Conservation (phyloP, 352 stramenopile species). For the Phytophthora uliginosa region DNA sequence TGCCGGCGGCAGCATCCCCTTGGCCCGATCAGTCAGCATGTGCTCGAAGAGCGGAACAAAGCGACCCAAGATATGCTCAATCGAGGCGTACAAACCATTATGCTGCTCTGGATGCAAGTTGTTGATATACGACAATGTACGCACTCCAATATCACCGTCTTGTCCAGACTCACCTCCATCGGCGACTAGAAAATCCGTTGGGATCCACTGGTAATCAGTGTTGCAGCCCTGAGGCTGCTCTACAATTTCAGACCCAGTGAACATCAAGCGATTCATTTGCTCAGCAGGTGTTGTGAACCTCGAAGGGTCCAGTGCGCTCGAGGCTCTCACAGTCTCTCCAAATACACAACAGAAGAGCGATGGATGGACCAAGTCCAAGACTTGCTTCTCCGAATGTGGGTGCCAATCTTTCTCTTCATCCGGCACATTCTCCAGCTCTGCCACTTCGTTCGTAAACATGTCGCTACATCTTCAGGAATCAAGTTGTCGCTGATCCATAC, state of each 20-base stretch:
- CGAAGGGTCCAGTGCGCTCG: background rate
- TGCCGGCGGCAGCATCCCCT: background rate
- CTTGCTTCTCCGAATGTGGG: constrained; percentile 53
- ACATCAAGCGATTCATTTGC: constrained; percentile 47
- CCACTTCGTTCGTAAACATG: constrained; percentile 43
- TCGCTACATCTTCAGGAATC: constrained; percentile 34
- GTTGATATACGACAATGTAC: constrained; percentile 62
- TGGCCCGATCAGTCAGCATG: constrained; percentile 17
- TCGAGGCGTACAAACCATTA: constrained; percentile 38
- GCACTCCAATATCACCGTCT: constrained; percentile 9
- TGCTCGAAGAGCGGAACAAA: constrained; percentile 58
- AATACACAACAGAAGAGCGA: constrained; percentile 69
- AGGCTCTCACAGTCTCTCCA: constrained; percentile 37
- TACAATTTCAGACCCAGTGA: constrained; percentile 14
- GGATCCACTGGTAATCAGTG: constrained; percentile 58
- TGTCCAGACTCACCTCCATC: constrained; percentile 6
- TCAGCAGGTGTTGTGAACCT: constrained; percentile 14
- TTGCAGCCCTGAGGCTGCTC: constrained; percentile 16
- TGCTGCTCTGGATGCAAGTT: constrained; percentile 52
- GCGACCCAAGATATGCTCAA: constrained; percentile 38
- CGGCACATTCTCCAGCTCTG: constrained; percentile 42
- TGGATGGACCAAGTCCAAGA: constrained; percentile 69
- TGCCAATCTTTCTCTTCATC: constrained; percentile 69
- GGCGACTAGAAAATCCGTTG: constrained; percentile 40
- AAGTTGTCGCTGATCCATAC: constrained; percentile 51